phyloP scores from a whole-genome alignment of 2,329 filamentous ascomycete species.

The Microthyrium microscopicum region DNA sequence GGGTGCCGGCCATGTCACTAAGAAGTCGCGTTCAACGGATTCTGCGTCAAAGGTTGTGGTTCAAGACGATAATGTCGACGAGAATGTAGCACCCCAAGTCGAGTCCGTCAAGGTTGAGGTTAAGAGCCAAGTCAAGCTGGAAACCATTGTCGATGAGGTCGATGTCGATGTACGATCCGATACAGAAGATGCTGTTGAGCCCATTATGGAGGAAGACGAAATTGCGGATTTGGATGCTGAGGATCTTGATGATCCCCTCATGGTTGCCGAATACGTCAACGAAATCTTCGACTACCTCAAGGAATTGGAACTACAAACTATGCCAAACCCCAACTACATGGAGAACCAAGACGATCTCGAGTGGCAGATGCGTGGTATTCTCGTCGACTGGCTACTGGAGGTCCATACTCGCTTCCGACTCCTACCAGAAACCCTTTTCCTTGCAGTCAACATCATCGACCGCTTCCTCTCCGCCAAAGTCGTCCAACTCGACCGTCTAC shows the following conservation, averaged over 20 bases:
- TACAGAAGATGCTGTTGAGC: constrained; percentile 13
- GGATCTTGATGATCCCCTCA: constrained; percentile 82
- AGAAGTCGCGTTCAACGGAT: constrained; percentile 45
- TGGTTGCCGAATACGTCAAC: constrained; percentile 93
- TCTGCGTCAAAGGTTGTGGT: constrained; percentile 39
- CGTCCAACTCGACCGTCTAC: constrained; percentile 86
- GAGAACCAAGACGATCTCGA: constrained; percentile 84
- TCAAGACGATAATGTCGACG: constrained; percentile 32
- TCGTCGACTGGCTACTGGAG: constrained; percentile 96
- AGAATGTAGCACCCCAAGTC: constrained; percentile 56
- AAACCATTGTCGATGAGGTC: constrained; percentile 14
- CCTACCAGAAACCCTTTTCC: constrained; percentile 87
- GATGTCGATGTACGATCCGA: constrained; percentile 16
- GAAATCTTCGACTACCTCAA: constrained; percentile 96
- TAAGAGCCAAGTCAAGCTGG: constrained; percentile 26
- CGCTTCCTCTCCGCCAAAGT: constrained; percentile 92
- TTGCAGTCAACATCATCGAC: constrained; percentile 95
- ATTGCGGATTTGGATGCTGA: constrained; percentile 59
- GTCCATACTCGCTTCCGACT: constrained; percentile 95
- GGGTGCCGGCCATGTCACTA: constrained; percentile 45
- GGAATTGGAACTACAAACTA: constrained; percentile 62
- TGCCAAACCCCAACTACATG: constrained; percentile 92
- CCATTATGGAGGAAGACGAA: constrained; percentile 10
- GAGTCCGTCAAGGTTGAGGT: constrained; percentile 40
- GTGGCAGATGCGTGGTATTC: constrained; percentile 96